Base-by-base conservation (phyloP, 2,329 filamentous ascomycete species). In the Septoria linicola region DNA sequence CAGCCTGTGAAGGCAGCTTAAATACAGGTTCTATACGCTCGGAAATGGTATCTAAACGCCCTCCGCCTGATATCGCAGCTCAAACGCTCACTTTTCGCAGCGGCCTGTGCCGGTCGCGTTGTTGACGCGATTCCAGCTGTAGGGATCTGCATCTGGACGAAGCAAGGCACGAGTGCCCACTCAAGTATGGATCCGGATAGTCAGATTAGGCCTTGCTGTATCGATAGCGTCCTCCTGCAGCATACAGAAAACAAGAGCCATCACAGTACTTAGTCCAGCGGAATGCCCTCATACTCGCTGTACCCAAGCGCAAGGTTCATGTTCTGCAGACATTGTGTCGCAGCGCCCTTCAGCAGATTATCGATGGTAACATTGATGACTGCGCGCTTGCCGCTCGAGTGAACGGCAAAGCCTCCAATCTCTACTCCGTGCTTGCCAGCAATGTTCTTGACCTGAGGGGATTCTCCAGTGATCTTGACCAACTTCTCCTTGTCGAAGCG, bases 341-440 rank as follows among this genome's bases (percentile, higher is more conserved):
- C 88, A 47, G 91, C 91, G 54, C 91, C 91, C 81, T 96, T 96
- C 63, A 93, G 79, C 61, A 96, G 74, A 72, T 96, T 96, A 72
- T 96, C 91, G 65, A 96, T 96, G 2, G 88, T 95, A 14, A 87
- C 88, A 67, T 91, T 95, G 57, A 97, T 82, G n/a, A 97, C 92
- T 0, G 95, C 91, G 44, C 93, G 81, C 80, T 90, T 93, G 51
- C 92, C 92, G 17, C 82, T 84, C 61, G 82, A 89, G 73, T 96
- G 87, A 32, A 96, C 89, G n/a, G 89, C 90, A 65, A 97, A 97
- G 0, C 88, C 91, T 53, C 93, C 93, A 70, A 99, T 90, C 74
- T 97, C 91, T 3, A 95, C 86, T 17, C 88, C 87, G 68, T 97
- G 92, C 74, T 86, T 88, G 58, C 87, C 83, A 61, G 82, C 82